phyloP scores from a whole-genome alignment of 768 basidiomycete genomes.

The Roridomyces roridus region DNA sequence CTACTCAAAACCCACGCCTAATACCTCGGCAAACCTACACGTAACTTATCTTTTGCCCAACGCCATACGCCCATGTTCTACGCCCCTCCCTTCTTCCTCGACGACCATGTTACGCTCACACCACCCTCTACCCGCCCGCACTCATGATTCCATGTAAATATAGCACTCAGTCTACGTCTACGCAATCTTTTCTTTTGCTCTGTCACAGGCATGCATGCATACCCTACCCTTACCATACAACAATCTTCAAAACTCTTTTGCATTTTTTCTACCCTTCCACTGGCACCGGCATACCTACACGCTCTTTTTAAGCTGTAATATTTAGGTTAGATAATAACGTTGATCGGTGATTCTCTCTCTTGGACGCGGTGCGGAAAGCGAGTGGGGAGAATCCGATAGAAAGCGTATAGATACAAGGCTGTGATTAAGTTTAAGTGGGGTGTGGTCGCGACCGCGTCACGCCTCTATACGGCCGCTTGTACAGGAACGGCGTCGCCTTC shows the following conservation, averaged over 20 bases:
- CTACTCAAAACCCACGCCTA: conserved; percentile 25
- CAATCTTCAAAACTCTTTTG: conserved; percentile 20
- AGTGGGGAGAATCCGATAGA: background rate
- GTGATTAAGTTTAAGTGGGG: too few species aligned
- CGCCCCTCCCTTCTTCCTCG: too few species aligned
- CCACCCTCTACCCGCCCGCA: background rate
- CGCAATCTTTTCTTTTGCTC: too few species aligned
- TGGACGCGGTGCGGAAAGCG: background rate
- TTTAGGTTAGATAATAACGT: conserved; percentile 35
- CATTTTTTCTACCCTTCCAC: conserved; percentile 26
- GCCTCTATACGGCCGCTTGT: conserved; percentile 3
- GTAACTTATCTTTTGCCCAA: conserved; percentile 19
- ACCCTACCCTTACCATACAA: too few species aligned
- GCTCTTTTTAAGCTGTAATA: conserved; percentile 38
- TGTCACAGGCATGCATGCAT: too few species aligned
- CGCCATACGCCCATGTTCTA: conserved; percentile 5
- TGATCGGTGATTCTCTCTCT: conserved; percentile 11
- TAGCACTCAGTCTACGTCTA: too few species aligned
- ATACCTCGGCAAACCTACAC: conserved; percentile 20
- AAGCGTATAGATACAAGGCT: background rate
- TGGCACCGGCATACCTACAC: conserved; percentile 32
- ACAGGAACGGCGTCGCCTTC: conserved; percentile 21
- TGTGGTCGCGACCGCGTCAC: too few species aligned
- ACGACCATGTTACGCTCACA: conserved; percentile 10
- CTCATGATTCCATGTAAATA: too few species aligned